Evolutionary conservation across 305 asterid species (phyloP).

Genomic region (Fraxinus latifolia): DNA sequence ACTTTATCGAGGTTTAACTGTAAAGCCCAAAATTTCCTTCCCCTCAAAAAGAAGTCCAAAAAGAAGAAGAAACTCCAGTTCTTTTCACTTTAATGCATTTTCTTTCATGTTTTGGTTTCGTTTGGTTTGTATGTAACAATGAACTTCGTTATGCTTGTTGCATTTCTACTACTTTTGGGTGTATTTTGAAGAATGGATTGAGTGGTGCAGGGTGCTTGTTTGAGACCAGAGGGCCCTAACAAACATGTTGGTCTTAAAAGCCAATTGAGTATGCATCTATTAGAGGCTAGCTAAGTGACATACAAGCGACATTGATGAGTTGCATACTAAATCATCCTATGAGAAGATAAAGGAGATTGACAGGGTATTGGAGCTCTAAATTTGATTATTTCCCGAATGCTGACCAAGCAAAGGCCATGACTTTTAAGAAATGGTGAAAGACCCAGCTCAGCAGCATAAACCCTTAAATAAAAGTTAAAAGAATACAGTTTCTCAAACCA

Average conservation of each 20-base stretch:
- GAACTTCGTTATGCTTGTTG: not conserved
- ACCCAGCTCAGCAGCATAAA: not conserved
- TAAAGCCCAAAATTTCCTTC: not conserved
- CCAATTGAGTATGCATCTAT: not conserved
- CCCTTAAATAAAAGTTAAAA: not conserved
- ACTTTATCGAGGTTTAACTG: no score
- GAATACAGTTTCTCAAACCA: not conserved
- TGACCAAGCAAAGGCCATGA: not conserved
- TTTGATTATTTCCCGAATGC: not conserved
- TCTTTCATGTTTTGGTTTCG: not conserved
- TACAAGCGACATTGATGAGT: not conserved
- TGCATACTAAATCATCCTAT: not conserved
- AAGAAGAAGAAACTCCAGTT: not conserved
- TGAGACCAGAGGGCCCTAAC: not conserved
- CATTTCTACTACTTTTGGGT: not conserved
- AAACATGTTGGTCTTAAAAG: not conserved
- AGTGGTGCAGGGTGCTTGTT: not conserved
- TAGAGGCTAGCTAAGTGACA: not conserved
- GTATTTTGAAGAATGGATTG: not conserved
- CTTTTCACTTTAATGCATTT: not conserved
- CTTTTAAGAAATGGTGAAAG: not conserved
- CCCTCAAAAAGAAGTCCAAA: not conserved
- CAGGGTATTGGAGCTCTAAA: not conserved
- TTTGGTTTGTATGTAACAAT: not conserved
- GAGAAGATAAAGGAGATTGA: not conserved